Base-by-base conservation (phyloP, 768 basidiomycete species). In the Amanita pseudoporphyria region DNA sequence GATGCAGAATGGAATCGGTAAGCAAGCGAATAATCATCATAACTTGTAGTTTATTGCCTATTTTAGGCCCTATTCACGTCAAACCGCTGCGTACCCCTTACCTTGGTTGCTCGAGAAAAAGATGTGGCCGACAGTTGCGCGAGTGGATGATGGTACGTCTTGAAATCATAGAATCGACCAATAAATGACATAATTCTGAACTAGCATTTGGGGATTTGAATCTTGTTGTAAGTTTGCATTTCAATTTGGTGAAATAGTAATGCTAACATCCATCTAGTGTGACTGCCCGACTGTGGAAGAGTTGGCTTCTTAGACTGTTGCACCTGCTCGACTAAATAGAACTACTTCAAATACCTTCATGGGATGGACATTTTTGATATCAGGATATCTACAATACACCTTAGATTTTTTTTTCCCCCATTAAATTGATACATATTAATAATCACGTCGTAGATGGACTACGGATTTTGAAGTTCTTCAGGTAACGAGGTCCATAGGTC, bases 51-150 rank as follows among this genome's bases (percentile, higher is more conserved):
- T 61, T 31, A 58, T 39, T 9, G 5, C 13, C 26, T 14, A 1
- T 16, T 12, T 22, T 18, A 91, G 89, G 28, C 92, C 94, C 12
- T 98, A 97, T 64, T 80, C 89, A 40, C 86, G 93, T 31, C 79
- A 90, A 55, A 75, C 81, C 53, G 95, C 96, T n/a, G 93, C 79
- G 6, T 97, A 90, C 64, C 94, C 96, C 19, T 64, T 91, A 53
- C 75, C 84, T 10, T 87, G 81, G 73, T 73, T 99, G 26, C 71
- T 72, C 44, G 84, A 87, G 66, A 86, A 78, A 71, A 99, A 99
- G 68, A 95, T 97, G 70, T 99, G 96, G 96, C 95, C 96, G 1
- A 77, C 87, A 4, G 87, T 94, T 37, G 84, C 88, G 4, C 76
- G 95, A 41, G 78, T 99, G 45, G 94, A 97, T 60, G 95, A 97